Percentiles rank a stretch among this genome's conserved stretches.
Evolutionary conservation across 1,139 yeast genomes (phyloP).

Genomic region (Hanseniaspora uvarum): DNA sequence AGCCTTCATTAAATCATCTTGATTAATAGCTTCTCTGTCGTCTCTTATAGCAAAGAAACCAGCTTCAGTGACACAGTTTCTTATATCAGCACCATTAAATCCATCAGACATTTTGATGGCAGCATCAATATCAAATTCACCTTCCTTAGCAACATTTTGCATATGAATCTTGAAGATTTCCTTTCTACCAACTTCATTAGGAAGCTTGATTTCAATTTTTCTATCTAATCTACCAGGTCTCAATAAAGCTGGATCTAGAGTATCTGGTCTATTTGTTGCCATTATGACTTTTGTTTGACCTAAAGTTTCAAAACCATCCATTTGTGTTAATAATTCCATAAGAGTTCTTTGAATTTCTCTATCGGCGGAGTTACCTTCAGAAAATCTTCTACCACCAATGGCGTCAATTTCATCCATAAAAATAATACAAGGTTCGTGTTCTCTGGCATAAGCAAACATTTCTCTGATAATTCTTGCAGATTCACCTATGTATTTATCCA

Average conservation of each 20-base stretch:
- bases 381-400: constrained; percentile 95
- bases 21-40: constrained; percentile 88
- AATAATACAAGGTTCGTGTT: constrained; percentile 96
- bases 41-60: constrained; percentile 98
- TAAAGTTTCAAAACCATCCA: constrained; percentile 97
- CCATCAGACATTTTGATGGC: constrained; percentile 98
- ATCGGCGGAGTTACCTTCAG: constrained; percentile 98
- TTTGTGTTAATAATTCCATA: constrained; percentile 94
- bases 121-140: constrained; percentile 95
- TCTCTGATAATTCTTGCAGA: constrained; percentile 94
- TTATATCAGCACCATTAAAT: constrained; percentile 96
- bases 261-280: constrained; percentile 99
- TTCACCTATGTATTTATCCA: constrained; percentile 97
- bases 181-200: constrained; percentile 91
- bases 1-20: constrained; percentile 93
- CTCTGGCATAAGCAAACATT: constrained; percentile 97
- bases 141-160: constrained; percentile 72
- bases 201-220: constrained; percentile 90
- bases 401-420: constrained; percentile 99
- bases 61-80: constrained; percentile 97
- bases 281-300: constrained; percentile 97
- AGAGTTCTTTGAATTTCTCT: constrained; percentile 97
- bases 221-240: constrained; percentile 98
- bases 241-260: constrained; percentile 94
- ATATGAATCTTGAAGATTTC: constrained; percentile 95